These are phyloP conservation scores for Halenospora varia DNA, from an alignment of 495 filamentous ascomycete genomes.

Conservation along the genomic window DNA sequence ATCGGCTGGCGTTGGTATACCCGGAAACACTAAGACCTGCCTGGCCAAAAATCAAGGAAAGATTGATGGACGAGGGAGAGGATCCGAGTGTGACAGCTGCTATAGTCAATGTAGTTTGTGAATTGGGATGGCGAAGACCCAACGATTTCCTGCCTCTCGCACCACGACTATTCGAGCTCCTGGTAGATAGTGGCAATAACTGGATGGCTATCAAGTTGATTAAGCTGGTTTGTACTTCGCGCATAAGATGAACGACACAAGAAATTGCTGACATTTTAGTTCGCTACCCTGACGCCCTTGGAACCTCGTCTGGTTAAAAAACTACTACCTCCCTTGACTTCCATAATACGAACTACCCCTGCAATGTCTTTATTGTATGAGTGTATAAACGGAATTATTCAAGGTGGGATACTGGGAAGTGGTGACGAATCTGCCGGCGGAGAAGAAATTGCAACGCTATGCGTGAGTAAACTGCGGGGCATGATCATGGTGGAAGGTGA, in stretches of 20 bases:
- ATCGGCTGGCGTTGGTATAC: constrained; percentile 87
- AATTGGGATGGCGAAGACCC: constrained; percentile 89
- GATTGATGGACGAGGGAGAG: constrained; percentile 83
- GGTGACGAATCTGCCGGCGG: constrained; percentile 63
- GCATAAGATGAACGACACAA: constrained; percentile 20
- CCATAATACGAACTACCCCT: constrained; percentile 86
- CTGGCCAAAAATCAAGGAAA: constrained; percentile 95
- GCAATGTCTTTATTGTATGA: constrained; percentile 97
- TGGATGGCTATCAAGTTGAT: constrained; percentile 99
- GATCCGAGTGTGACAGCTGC: constrained; percentile 93
- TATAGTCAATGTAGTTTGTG: constrained; percentile 94
- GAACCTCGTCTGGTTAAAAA: constrained; percentile 90
- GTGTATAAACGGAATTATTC: constrained; percentile 97
- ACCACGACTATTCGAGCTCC: constrained; percentile 82
- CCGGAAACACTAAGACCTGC: constrained; percentile 87
- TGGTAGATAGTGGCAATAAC: constrained; percentile 93
- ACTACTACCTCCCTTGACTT: constrained; percentile 88
- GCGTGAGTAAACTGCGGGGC: constrained; percentile 85
- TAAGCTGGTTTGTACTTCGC: constrained; percentile 66
- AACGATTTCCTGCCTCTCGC: constrained; percentile 91
- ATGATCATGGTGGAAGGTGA: constrained; percentile 93
- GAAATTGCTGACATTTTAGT: constrained; percentile 55
- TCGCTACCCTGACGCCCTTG: constrained; percentile 89
- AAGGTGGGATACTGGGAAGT: constrained; percentile 85
- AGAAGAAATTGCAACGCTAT: constrained; percentile 91